These are phyloP conservation scores for Scleroderma bovista DNA, from an alignment of 768 basidiomycete species.

Conservation along the genomic window DNA sequence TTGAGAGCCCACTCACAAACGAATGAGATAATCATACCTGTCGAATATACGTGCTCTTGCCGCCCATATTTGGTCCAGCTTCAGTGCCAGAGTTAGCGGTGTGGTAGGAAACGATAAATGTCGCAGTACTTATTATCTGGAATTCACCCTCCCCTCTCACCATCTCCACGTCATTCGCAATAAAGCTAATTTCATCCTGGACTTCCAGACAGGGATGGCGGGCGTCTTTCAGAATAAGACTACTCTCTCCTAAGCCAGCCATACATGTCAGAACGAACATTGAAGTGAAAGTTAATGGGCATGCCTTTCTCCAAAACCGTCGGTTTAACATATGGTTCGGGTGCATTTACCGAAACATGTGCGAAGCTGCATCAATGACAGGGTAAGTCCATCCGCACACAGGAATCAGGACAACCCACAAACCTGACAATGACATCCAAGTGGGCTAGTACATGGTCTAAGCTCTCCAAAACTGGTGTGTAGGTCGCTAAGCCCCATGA, in stretches of 20 bases:
- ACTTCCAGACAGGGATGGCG: conserved; percentile 96
- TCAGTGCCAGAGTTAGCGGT: conserved; percentile 1
- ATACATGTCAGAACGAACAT: conserved; percentile 1
- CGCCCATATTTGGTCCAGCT: conserved; percentile 99
- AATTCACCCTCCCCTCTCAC: conserved; percentile 91
- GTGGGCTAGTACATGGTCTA: conserved; percentile 83
- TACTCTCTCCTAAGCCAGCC: conserved; percentile 60
- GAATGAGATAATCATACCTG: conserved; percentile 42
- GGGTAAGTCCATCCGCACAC: not conserved
- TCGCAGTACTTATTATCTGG: conserved; percentile 78
- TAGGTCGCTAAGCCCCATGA: conserved; percentile 65
- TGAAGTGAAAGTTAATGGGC: not conserved
- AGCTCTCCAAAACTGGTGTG: conserved; percentile 75
- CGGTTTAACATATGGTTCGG: conserved; percentile 86
- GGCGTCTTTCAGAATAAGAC: conserved; percentile 76
- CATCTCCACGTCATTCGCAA: conserved; percentile 95
- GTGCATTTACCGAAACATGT: conserved; percentile 83
- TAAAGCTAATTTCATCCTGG: conserved; percentile 92
- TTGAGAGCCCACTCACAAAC: no score
- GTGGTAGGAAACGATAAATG: not conserved
- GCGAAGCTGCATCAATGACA: conserved; percentile 59
- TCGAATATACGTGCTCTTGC: conserved; percentile 95
- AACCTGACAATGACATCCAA: conserved; percentile 90
- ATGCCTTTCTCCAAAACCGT: conserved; percentile 70
- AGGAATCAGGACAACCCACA: conserved; percentile 3